Evolutionary conservation across 108 stramenopile species (phyloP), one percentile per base, ranked within the genome.

Genomic region (Nannochloropsis oceanica): DNA sequence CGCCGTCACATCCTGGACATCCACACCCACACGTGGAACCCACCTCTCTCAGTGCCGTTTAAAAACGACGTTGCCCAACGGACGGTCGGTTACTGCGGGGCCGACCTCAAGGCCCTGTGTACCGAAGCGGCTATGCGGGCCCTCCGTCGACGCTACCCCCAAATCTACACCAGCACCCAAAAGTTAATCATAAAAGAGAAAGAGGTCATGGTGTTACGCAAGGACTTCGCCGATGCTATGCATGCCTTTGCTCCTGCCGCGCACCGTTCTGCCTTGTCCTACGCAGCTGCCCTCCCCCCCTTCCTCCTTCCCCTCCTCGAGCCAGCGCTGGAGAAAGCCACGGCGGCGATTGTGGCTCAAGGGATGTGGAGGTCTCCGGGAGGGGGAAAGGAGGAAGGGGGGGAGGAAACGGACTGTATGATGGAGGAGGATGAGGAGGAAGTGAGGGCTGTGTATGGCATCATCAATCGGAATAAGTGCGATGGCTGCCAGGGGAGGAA

Each of bases 21-120:
- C 20, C 86, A 87, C 89, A 89, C 89, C 8, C 43, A 42, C 34
- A 73, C 43, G 24, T 89, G 86, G 85, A 79, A 83, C 43, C 85
- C 85, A 22, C 85, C 88, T 43, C 34, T 86, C 44, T 85, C 42
- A 26, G 82, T 73, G 9, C 13, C 24, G 11, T 22, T 25, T 24
- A 84, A 87, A 83, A 81, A 87, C 25, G 84, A 84, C 43, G 42
- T 89, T 11, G 86, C 87, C 44, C 82, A 43, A 26, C 80, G 44
- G 22, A 84, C 89, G 18, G 81, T 34, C 11, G 89, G 89, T 13
- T 89, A 84, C 84, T 89, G 86, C 59, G 89, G 89, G 11, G 89
- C 89, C 14, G 89, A 89, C 43, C 42, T 89, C 27, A 89, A 84
- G 83, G 89, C 89, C 42, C 89, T 89, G 12, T 89, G 89, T 81